A percentile compares a stretch with the other conserved stretches of the same genome.
Evolutionary conservation across 1,284 basidiomycete species (phyloP).

Genomic region (Cutaneotrichosporon cavernicola): DNA sequence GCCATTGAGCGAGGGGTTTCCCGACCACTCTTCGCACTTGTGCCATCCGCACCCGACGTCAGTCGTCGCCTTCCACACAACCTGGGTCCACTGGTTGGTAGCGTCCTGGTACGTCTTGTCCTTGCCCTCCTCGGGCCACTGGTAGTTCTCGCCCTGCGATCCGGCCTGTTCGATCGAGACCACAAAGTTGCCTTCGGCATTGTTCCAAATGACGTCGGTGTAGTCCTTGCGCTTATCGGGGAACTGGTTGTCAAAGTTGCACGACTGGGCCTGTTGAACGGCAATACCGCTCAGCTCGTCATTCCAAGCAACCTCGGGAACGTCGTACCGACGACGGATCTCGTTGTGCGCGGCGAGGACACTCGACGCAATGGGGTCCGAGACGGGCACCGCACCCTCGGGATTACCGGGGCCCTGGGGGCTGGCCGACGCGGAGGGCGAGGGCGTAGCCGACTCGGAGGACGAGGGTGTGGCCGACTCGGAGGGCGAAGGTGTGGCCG

Average conservation of each 20-base stretch:
- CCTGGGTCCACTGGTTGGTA: slow-evolving; percentile 16
- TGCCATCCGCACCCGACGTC: slow-evolving; percentile 40
- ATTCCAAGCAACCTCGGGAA: slow-evolving; percentile 10
- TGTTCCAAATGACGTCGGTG: neutral
- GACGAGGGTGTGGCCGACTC: neutral
- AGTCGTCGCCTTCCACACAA: slow-evolving; percentile 47
- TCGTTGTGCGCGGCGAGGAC: slow-evolving; percentile 16
- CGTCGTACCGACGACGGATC: slow-evolving; percentile 12
- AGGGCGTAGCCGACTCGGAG: neutral
- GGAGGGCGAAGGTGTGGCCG: neutral
- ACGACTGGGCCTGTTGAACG: neutral
- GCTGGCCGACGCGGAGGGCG: neutral
- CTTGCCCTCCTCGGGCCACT: neutral
- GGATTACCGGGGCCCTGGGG: neutral
- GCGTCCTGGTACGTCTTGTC: neutral
- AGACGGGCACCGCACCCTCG: neutral
- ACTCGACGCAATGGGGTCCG: neutral
- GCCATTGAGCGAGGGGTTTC: neutral
- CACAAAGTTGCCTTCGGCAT: neutral
- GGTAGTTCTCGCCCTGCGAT: slow-evolving; percentile 2
- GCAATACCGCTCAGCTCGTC: neutral
- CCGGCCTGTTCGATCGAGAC: neutral
- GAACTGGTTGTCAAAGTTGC: slow-evolving; percentile 1
- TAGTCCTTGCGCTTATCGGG: neutral
- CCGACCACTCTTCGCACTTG: slow-evolving; percentile 1